These are phyloP conservation scores for Neurospora africana DNA, from an alignment of 495 filamentous ascomycete species.

Conservation along the genomic window DNA sequence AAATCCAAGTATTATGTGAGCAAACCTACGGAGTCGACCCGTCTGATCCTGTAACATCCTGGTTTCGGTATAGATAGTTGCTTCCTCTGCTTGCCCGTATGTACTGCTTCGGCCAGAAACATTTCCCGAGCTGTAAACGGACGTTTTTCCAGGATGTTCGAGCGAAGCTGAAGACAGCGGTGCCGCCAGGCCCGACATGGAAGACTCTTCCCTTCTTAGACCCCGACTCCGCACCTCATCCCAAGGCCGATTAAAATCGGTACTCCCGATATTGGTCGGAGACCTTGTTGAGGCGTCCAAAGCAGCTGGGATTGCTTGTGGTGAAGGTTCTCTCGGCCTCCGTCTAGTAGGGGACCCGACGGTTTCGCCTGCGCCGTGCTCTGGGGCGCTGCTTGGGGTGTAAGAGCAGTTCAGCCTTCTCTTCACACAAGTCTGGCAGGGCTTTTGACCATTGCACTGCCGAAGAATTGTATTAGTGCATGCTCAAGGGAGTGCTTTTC, in stretches of 20 bases:
- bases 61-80: slow-evolving; percentile 44
- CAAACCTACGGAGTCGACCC: slow-evolving; percentile 42
- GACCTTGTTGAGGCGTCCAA: slow-evolving; percentile 11
- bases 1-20: neutral
- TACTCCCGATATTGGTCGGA: slow-evolving; percentile 4
- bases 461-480: neutral
- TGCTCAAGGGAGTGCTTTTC: neutral
- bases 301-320: slow-evolving; percentile 12
- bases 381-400: slow-evolving; percentile 25
- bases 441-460: slow-evolving; percentile 59
- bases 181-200: slow-evolving; percentile 12
- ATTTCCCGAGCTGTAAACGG: slow-evolving; percentile 34
- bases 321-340: slow-evolving; percentile 30
- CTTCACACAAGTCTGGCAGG: slow-evolving; percentile 57
- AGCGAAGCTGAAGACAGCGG: slow-evolving; percentile 8
- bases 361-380: slow-evolving; percentile 22
- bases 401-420: slow-evolving; percentile 45
- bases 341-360: slow-evolving; percentile 37
- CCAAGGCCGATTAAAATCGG: slow-evolving; percentile 14
- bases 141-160: slow-evolving; percentile 11
- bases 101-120: slow-evolving; percentile 40
- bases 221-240: slow-evolving; percentile 13
- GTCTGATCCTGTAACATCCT: slow-evolving; percentile 51
- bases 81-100: slow-evolving; percentile 45
- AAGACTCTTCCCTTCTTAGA: slow-evolving; percentile 5